Percentiles rank a stretch among this genome's conserved stretches.
phyloP scores from a whole-genome alignment of 345 rosid species.

The Lepidium sativum region DNA sequence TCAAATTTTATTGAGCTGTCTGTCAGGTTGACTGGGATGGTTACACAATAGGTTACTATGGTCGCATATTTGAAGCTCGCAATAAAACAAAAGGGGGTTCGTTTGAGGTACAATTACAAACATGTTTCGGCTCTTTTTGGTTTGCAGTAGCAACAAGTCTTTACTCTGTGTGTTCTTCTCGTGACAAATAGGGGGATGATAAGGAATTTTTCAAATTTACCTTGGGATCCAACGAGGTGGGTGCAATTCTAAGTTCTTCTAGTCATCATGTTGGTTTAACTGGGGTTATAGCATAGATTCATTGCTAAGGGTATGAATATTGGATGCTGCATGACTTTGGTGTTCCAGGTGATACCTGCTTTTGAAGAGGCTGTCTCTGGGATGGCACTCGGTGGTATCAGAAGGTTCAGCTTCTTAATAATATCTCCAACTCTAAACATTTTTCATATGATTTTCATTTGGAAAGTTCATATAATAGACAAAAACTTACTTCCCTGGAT shows the following conservation, averaged over 20 bases:
- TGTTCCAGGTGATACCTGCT: slow-evolving; percentile 82
- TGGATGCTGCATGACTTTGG: slow-evolving; percentile 13
- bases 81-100: slow-evolving; percentile 96
- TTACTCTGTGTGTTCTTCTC: not conserved
- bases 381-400: slow-evolving; percentile 79
- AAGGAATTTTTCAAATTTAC: slow-evolving; percentile 80
- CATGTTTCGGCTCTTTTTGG: not conserved
- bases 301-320: not conserved
- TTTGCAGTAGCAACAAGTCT: not conserved
- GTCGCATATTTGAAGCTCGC: slow-evolving; percentile 99
- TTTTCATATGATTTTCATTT: not conserved
- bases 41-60: slow-evolving; percentile 94
- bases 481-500: not conserved
- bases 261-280: not conserved
- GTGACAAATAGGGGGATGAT: slow-evolving; percentile 75
- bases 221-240: slow-evolving; percentile 64
- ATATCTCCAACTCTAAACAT: not conserved
- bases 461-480: not conserved
- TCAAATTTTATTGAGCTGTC: not conserved
- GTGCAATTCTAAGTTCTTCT: not conserved
- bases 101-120: slow-evolving; percentile 66
- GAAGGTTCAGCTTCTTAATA: slow-evolving; percentile 48
- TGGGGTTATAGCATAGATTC: not conserved
- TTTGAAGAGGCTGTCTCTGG: slow-evolving; percentile 91
- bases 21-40: slow-evolving; percentile 96